These are phyloP conservation scores for Carex pumila DNA, from an alignment of 176 grass and related monocot species.

Conservation along the genomic window DNA sequence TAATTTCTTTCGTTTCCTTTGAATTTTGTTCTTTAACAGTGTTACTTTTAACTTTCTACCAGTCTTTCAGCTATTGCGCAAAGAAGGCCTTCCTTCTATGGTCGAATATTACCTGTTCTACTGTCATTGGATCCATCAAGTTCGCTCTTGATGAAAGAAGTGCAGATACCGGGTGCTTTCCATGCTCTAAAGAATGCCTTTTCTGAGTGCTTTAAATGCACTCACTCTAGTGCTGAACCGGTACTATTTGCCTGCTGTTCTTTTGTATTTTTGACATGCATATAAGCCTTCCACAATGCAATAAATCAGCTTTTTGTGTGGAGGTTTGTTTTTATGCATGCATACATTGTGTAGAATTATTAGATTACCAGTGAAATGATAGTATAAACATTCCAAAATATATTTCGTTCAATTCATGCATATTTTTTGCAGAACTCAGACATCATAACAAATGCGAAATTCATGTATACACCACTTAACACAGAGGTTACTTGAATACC, in stretches of 20 bases:
- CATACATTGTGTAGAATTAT: background rate
- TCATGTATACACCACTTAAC: background rate
- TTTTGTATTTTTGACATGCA: background rate
- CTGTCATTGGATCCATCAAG: slow-evolving; percentile 81
- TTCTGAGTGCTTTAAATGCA: slow-evolving; percentile 79
- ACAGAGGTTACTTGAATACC: background rate
- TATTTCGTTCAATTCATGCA: background rate
- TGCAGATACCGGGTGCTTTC: slow-evolving; percentile 55
- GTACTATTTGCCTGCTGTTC: slow-evolving; percentile 29
- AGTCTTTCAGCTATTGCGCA: slow-evolving; percentile 88
- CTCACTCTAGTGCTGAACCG: slow-evolving; percentile 96
- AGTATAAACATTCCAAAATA: background rate
- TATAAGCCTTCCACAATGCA: background rate
- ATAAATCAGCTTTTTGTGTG: background rate
- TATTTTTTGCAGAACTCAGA: background rate
- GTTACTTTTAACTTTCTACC: slow-evolving; percentile 19
- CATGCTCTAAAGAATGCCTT: slow-evolving; percentile 88
- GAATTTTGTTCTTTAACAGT: background rate
- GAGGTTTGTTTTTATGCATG: background rate
- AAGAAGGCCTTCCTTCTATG: slow-evolving; percentile 94
- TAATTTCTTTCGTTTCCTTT: background rate
- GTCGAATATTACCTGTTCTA: slow-evolving; percentile 83
- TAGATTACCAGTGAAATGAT: background rate
- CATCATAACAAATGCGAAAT: background rate
- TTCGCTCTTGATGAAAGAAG: slow-evolving; percentile 51